Percentiles rank a stretch among this genome's conserved stretches.
These are phyloP conservation scores for Xylaria curta DNA, from an alignment of 495 filamentous ascomycete genomes.

Conservation along the genomic window DNA sequence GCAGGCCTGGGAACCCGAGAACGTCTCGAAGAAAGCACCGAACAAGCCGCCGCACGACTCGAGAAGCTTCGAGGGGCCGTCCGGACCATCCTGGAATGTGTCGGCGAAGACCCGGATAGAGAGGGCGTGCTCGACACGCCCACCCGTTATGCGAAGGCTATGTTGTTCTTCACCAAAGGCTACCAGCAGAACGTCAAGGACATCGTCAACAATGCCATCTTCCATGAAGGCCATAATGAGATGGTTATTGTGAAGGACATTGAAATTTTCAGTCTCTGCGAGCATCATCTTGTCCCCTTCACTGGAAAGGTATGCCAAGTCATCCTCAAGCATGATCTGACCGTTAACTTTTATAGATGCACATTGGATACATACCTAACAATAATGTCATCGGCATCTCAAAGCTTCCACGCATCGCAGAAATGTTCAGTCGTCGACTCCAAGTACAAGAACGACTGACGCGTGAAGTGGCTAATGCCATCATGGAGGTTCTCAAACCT, in stretches of 20 bases:
- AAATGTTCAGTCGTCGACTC: constrained; percentile 92
- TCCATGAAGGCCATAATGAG: constrained; percentile 96
- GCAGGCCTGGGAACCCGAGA: constrained; percentile 79
- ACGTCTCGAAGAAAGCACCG: constrained; percentile 77
- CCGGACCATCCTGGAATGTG: constrained; percentile 88
- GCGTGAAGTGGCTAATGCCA: constrained; percentile 92
- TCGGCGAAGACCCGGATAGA: constrained; percentile 93
- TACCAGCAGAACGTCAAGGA: constrained; percentile 95
- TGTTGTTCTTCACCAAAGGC: constrained; percentile 98
- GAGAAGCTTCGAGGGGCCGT: constrained; percentile 85
- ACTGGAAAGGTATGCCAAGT: constrained; percentile 75
- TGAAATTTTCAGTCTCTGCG: constrained; percentile 93
- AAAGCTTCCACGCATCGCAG: constrained; percentile 92
- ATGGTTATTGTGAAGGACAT: constrained; percentile 98
- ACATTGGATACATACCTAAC: constrained; percentile 95
- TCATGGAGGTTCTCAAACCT: constrained; percentile 92
- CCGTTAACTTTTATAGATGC: constrained; percentile 67
- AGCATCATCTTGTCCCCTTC: constrained; percentile 97
- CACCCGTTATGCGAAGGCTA: constrained; percentile 90
- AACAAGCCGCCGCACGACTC: constrained; percentile 72
- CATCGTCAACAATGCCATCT: constrained; percentile 93
- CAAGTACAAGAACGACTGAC: constrained; percentile 97
- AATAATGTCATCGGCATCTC: constrained; percentile 89
- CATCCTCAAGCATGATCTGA: neutral
- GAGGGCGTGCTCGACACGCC: constrained; percentile 90